phyloP scores from a whole-genome alignment of 305 asterid species.

The Euphrasia arctica region DNA sequence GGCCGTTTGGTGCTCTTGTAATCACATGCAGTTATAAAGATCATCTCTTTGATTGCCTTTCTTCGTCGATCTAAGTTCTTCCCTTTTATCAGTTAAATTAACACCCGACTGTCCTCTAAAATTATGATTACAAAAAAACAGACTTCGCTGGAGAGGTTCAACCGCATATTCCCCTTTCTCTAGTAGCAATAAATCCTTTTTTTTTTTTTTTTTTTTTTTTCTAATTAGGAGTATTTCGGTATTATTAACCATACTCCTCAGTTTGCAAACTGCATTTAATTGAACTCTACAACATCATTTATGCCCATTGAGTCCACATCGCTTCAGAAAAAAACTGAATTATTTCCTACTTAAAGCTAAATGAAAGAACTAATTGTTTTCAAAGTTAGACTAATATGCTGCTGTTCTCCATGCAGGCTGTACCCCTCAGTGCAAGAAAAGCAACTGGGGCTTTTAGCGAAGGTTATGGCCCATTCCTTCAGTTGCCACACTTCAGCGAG shows the following conservation, averaged over 20 bases:
- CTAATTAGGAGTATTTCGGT: background rate
- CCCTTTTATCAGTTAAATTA: background rate
- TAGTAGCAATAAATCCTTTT: background rate
- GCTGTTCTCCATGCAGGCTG: conserved; percentile 59
- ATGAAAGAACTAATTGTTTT: conserved; percentile 12
- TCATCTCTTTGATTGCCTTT: background rate
- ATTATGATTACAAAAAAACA: background rate
- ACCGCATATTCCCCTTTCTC: background rate
- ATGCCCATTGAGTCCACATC: background rate
- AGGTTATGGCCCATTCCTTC: conserved; percentile 95
- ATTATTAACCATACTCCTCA: background rate
- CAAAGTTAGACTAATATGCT: conserved; percentile 19
- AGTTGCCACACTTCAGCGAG: conserved; percentile 97
- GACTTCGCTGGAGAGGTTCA: background rate
- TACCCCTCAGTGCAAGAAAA: conserved; percentile 90
- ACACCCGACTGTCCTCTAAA: background rate
- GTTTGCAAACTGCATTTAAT: background rate
- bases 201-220: background rate
- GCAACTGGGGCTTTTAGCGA: conserved; percentile 76
- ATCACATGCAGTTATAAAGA: background rate
- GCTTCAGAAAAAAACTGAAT: background rate
- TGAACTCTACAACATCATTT: background rate
- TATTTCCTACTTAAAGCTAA: conserved; percentile 21
- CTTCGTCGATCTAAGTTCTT: background rate
- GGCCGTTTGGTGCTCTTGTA: background rate